Percentiles rank a stretch among this genome's conserved stretches.
Evolutionary conservation across 306 rosid species (phyloP).

Genomic region (Sindora glabra): DNA sequence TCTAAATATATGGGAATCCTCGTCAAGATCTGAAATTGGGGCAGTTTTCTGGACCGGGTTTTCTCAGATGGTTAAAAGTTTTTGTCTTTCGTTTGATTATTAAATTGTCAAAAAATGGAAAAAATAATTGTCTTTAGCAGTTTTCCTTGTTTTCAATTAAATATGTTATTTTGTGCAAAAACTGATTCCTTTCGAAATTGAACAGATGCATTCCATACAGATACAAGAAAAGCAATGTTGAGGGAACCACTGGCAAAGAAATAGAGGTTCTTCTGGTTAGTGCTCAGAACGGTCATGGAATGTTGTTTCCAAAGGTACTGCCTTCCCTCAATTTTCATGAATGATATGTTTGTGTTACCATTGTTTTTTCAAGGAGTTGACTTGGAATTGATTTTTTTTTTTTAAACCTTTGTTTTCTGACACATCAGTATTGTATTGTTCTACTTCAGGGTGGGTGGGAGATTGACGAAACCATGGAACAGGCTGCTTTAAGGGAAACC

Average conservation of each 20-base stretch:
- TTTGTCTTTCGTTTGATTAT: not conserved
- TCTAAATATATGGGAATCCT: not conserved
- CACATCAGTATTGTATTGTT: constrained; percentile 13
- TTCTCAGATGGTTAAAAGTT: not conserved
- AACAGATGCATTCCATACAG: constrained; percentile 92
- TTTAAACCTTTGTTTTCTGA: constrained; percentile 7
- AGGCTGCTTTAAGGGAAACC: constrained; percentile 84
- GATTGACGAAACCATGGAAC: constrained; percentile 65
- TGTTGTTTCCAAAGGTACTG: constrained; percentile 87
- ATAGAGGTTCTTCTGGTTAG: constrained; percentile 84
- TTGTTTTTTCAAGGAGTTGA: not conserved
- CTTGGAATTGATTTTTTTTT: not conserved
- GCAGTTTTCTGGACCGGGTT: constrained; percentile 13
- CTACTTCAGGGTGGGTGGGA: constrained; percentile 93
- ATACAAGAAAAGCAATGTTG: constrained; percentile 27
- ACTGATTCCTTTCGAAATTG: constrained; percentile 23
- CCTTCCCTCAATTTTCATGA: not conserved
- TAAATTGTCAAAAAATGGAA: not conserved
- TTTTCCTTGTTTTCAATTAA: not conserved
- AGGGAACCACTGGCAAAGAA: constrained; percentile 29
- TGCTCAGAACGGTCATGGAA: constrained; percentile 76
- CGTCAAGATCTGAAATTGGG: not conserved
- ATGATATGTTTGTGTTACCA: not conserved
- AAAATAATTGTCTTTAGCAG: not conserved
- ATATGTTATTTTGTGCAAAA: not conserved